Percentiles rank a stretch among this genome's conserved stretches.
Conservation (phyloP, 345 rosid genomes). For the Eucalyptus brandiana region DNA sequence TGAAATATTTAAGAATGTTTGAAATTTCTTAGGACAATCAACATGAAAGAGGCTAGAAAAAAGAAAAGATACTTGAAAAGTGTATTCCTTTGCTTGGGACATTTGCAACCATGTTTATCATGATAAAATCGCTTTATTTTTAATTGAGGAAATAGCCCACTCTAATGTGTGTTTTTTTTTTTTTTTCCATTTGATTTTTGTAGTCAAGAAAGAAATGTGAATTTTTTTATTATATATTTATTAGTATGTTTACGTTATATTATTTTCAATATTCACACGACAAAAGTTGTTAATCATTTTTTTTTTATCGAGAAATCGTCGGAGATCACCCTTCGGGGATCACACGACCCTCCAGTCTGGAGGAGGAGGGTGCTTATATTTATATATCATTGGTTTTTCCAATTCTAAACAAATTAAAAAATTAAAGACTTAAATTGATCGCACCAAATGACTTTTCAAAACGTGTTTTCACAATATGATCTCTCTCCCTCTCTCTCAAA, state of each 20-base stretch:
- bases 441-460: background rate
- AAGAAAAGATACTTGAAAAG: no score
- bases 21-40: background rate
- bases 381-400: background rate
- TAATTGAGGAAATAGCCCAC: background rate
- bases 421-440: background rate
- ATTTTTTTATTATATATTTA: background rate
- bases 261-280: background rate
- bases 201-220: background rate
- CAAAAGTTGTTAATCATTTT: background rate
- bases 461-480: no score
- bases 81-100: background rate
- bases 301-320: no score
- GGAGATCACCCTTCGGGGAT: no score
- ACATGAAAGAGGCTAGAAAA: no score
- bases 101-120: background rate
- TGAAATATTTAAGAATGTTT: background rate
- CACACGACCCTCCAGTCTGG: no score
- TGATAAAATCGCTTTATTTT: background rate
- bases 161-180: background rate
- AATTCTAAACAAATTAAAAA: background rate
- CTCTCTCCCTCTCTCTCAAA: background rate
- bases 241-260: background rate
- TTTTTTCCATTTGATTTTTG: background rate
- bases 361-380: no score